Conservation (phyloP, 2,329 filamentous ascomycete genomes). For the Cercospora brassicicola region DNA sequence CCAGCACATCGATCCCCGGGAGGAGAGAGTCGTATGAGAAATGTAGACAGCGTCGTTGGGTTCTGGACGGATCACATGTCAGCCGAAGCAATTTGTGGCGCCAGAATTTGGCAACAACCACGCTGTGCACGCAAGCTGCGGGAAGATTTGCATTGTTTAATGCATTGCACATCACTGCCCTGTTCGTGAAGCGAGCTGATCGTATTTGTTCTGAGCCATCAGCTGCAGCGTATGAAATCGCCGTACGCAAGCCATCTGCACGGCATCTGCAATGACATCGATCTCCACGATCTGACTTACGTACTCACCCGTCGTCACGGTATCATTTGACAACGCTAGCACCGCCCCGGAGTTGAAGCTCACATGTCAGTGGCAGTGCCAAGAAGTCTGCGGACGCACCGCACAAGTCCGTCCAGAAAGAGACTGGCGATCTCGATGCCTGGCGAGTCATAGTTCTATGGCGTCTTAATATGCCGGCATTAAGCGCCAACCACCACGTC, state of each 20-base stretch:
- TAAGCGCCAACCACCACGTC: neutral
- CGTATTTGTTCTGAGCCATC: neutral
- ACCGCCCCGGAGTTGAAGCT: neutral
- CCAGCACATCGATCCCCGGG: neutral
- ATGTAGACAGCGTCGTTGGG: neutral
- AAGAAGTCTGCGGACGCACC: neutral
- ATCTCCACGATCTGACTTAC: neutral
- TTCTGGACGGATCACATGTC: neutral
- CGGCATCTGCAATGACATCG: neutral
- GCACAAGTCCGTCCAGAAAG: neutral
- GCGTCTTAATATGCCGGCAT: neutral
- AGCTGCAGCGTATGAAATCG: neutral
- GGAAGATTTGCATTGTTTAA: neutral
- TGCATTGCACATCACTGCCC: neutral
- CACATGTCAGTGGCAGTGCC: neutral
- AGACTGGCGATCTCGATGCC: neutral
- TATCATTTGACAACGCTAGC: conserved; percentile 1
- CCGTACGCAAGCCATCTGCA: neutral
- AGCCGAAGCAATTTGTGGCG: neutral
- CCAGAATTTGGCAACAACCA: neutral
- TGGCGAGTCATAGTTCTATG: neutral
- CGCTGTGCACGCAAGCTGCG: neutral
- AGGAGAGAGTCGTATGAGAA: neutral
- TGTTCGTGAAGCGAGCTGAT: neutral
- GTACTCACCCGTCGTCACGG: neutral